phyloP scores from a whole-genome alignment of 2,329 filamentous ascomycete genomes.

The Pyricularia pennisetigena region DNA sequence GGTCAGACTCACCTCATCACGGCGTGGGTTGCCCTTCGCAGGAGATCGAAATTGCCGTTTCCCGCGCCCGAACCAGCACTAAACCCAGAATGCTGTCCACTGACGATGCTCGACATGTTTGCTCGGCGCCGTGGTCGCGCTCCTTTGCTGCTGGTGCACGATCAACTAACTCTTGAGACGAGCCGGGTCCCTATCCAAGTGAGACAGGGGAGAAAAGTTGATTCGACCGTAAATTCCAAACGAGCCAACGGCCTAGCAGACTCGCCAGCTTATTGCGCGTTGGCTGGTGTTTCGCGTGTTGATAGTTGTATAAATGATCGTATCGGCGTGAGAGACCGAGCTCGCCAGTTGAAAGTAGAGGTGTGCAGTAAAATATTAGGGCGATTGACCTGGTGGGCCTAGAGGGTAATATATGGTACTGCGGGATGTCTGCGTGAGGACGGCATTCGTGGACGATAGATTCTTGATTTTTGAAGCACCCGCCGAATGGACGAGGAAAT shows the following conservation, averaged over 20 bases:
- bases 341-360: neutral
- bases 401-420: neutral
- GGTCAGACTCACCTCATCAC: constrained; percentile 41
- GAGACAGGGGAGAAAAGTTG: neutral
- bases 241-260: neutral
- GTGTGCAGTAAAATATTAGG: neutral
- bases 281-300: neutral
- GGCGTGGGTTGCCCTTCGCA: constrained; percentile 50
- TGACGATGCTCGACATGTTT: neutral
- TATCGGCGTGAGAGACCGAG: neutral
- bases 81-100: neutral
- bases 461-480: neutral
- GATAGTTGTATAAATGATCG: neutral
- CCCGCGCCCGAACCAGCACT: neutral
- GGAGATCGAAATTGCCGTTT: constrained; percentile 34
- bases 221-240: neutral
- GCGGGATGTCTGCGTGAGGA: too few species aligned
- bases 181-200: neutral
- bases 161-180: neutral
- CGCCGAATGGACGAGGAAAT: neutral
- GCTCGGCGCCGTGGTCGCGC: neutral
- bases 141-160: neutral
- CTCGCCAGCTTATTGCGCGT: neutral
- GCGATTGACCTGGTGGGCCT: neutral
- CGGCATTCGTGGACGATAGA: neutral